phyloP scores from a whole-genome alignment of 352 stramenopile genomes.

The Phytophthora cactorum region DNA sequence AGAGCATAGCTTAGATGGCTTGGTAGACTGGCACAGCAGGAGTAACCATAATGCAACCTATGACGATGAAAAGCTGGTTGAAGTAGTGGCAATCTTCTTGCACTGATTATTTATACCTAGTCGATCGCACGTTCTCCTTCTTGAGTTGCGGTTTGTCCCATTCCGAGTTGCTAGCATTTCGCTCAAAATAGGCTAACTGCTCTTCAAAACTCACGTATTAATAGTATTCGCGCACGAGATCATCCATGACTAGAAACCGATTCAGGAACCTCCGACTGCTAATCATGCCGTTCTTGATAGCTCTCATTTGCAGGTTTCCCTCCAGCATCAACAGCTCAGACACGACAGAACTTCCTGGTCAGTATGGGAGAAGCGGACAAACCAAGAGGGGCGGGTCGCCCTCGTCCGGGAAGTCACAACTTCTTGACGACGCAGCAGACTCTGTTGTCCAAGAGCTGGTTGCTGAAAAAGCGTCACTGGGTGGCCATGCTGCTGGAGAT shows the following conservation, averaged over 20 bases:
- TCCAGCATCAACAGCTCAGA: not conserved
- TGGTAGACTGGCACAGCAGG: slow-evolving; percentile 8
- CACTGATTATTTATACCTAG: slow-evolving; percentile 3
- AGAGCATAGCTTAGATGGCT: slow-evolving; percentile 22
- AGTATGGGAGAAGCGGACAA: slow-evolving; percentile 15
- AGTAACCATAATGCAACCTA: slow-evolving; percentile 33
- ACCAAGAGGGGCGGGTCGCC: slow-evolving; percentile 8
- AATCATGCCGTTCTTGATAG: not conserved
- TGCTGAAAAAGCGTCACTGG: slow-evolving; percentile 74
- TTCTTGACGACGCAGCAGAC: slow-evolving; percentile 38
- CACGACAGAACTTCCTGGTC: not conserved
- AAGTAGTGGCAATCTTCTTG: slow-evolving; percentile 8
- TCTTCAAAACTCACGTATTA: not conserved
- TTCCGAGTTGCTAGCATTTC: not conserved
- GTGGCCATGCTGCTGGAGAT: slow-evolving; percentile 62
- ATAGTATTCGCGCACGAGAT: slow-evolving; percentile 1
- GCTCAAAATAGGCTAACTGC: slow-evolving; percentile 3
- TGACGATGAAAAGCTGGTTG: slow-evolving; percentile 13
- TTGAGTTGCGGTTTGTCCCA: not conserved
- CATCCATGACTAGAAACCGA: slow-evolving; percentile 11
- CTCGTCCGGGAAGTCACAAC: slow-evolving; percentile 7
- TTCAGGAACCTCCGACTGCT: slow-evolving; percentile 11
- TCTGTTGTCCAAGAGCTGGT: slow-evolving; percentile 76
- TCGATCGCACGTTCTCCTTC: not conserved
- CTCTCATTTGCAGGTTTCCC: slow-evolving; percentile 28